phyloP scores from a whole-genome alignment of 1,284 basidiomycete species.

The Microbotryum saponariae region DNA sequence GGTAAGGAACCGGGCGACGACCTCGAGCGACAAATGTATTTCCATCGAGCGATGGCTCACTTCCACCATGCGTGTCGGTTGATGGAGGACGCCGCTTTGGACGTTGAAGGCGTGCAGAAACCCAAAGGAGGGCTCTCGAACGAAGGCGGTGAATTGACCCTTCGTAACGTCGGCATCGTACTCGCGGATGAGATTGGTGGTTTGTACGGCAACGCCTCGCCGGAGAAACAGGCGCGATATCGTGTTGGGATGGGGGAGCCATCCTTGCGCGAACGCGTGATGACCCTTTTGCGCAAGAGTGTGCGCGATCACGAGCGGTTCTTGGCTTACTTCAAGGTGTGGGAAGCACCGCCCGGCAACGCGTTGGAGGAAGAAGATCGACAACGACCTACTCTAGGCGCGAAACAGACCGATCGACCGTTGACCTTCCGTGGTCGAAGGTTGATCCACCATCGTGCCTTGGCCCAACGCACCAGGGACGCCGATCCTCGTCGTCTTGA shows the following conservation, averaged over 20 bases:
- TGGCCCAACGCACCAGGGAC: conserved; percentile 26
- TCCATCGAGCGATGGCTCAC: conserved; percentile 67
- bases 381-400: conserved; percentile 4
- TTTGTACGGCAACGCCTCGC: conserved; percentile 42
- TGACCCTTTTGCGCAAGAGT: conserved; percentile 55
- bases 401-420: conserved; percentile 26
- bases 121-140: conserved; percentile 45
- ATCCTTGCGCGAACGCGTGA: conserved; percentile 54
- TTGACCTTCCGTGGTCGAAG: conserved; percentile 25
- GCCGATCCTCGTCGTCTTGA: conserved; percentile 43
- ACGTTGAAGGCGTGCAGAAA: conserved; percentile 59
- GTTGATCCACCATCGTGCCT: conserved; percentile 16
- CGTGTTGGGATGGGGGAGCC: conserved; percentile 50
- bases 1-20: conserved; percentile 32
- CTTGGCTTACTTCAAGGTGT: conserved; percentile 63
- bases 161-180: conserved; percentile 54
- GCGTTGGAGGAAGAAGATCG: conserved; percentile 13
- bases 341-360: conserved; percentile 48
- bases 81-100: conserved; percentile 60
- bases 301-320: conserved; percentile 72
- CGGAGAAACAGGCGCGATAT: conserved; percentile 55
- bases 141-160: conserved; percentile 57
- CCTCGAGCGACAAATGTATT: conserved; percentile 67
- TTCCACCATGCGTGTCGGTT: conserved; percentile 63
- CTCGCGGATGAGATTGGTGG: conserved; percentile 6